These are phyloP conservation scores for Penicillium crystallinum DNA, from an alignment of 495 filamentous ascomycete genomes.

Conservation along the genomic window DNA sequence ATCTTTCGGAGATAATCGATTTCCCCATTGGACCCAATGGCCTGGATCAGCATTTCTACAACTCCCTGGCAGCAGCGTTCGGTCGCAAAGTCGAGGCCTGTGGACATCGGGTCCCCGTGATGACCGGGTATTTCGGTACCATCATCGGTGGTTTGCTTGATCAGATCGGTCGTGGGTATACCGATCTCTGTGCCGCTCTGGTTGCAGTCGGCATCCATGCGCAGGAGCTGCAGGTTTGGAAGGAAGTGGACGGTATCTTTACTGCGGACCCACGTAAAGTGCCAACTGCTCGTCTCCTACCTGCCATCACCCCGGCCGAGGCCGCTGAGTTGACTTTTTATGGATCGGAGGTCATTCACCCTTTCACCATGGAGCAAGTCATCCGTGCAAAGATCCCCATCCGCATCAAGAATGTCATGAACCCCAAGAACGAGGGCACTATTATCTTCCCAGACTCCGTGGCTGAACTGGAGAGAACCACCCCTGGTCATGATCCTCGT, in stretches of 20 bases:
- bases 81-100: conserved; percentile 63
- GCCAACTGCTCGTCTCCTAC: conserved; percentile 70
- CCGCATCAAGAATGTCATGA: conserved; percentile 98
- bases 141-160: conserved; percentile 75
- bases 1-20: conserved; percentile 71
- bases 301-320: conserved; percentile 77
- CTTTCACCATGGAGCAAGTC: conserved; percentile 97
- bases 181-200: conserved; percentile 81
- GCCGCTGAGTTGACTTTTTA: conserved; percentile 91
- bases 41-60: conserved; percentile 78
- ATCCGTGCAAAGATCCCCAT: conserved; percentile 89
- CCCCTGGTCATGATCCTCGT: conserved; percentile 41
- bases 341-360: conserved; percentile 93
- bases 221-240: conserved; percentile 84
- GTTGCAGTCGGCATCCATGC: conserved; percentile 73
- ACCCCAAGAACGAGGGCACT: conserved; percentile 81
- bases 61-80: conserved; percentile 57
- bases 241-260: conserved; percentile 90
- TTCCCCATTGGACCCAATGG: conserved; percentile 51
- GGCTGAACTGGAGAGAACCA: conserved; percentile 42
- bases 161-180: conserved; percentile 80
- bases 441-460: conserved; percentile 61
- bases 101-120: conserved; percentile 64
- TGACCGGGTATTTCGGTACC: conserved; percentile 86
- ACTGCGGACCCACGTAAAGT: conserved; percentile 86